phyloP scores from a whole-genome alignment of 805 yeast species.

The Ogataea pilisensis region DNA sequence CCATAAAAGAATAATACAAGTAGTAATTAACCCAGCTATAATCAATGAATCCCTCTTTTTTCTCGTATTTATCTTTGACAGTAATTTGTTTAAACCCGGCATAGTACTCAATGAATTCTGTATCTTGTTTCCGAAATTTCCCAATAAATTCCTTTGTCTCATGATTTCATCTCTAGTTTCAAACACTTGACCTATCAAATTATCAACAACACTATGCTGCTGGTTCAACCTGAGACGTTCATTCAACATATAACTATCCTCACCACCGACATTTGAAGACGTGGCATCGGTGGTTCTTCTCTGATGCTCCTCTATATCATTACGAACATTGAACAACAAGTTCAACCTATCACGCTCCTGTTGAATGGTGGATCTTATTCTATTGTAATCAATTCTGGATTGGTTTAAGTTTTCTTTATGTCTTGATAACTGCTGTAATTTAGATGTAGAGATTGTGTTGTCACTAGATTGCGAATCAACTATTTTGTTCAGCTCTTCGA shows the following conservation, averaged over 20 bases:
- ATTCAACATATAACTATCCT: constrained; percentile 56
- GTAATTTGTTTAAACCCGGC: constrained; percentile 78
- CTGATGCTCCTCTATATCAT: constrained; percentile 72
- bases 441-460: constrained; percentile 60
- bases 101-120: constrained; percentile 58
- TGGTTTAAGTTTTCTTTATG: constrained; percentile 75
- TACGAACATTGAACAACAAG: constrained; percentile 67
- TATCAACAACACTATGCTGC: constrained; percentile 73
- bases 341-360: constrained; percentile 78
- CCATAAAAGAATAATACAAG: constrained; percentile 66
- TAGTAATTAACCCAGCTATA: constrained; percentile 67
- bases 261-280: constrained; percentile 16
- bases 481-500: constrained; percentile 48
- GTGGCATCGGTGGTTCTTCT: constrained; percentile 31
- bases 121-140: constrained; percentile 60
- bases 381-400: constrained; percentile 57
- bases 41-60: constrained; percentile 84
- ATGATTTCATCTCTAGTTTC: constrained; percentile 83
- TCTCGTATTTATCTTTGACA: constrained; percentile 80
- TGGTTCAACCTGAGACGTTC: constrained; percentile 72
- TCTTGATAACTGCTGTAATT: constrained; percentile 75
- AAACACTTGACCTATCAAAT: constrained; percentile 77
- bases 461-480: constrained; percentile 38
- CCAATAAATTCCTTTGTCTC: constrained; percentile 63
- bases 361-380: constrained; percentile 39